phyloP scores from a whole-genome alignment of 2,329 filamentous ascomycete species.

The Colletotrichum incanum region DNA sequence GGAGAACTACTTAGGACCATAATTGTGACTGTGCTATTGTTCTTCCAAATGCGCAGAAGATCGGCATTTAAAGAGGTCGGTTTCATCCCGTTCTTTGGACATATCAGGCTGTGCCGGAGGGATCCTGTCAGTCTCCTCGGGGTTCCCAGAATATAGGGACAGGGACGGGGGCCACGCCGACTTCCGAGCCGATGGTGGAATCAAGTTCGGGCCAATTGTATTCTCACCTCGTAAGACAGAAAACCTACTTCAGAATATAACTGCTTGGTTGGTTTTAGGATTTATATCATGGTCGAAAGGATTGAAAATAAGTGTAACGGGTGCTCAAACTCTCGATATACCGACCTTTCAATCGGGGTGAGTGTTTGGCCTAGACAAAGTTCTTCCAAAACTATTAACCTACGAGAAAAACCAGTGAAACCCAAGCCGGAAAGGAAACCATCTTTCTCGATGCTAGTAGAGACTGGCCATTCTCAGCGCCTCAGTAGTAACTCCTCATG shows the following conservation, averaged over 20 bases:
- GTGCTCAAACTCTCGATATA: background rate
- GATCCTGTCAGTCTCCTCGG: background rate
- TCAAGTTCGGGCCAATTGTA: too few species aligned
- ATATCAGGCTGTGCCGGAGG: background rate
- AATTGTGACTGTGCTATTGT: too few species aligned
- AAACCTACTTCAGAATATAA: accelerated
- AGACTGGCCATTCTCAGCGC: too few species aligned
- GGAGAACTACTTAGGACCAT: background rate
- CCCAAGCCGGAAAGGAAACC: background rate
- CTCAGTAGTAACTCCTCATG: constrained; percentile 81
- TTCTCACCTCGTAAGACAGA: too few species aligned
- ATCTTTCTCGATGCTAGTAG: accelerated
- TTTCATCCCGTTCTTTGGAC: background rate
- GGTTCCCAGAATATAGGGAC: too few species aligned
- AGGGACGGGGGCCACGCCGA: background rate
- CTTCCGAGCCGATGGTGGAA: background rate
- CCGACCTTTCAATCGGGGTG: too few species aligned
- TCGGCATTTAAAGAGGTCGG: too few species aligned
- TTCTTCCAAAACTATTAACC: background rate
- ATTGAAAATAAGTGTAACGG: background rate
- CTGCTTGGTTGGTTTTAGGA: background rate
- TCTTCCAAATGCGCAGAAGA: too few species aligned
- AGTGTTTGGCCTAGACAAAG: background rate
- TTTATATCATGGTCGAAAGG: background rate
- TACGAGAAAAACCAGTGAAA: background rate